phyloP scores from a whole-genome alignment of 306 rosid genomes.

The Cajanus cajan region DNA sequence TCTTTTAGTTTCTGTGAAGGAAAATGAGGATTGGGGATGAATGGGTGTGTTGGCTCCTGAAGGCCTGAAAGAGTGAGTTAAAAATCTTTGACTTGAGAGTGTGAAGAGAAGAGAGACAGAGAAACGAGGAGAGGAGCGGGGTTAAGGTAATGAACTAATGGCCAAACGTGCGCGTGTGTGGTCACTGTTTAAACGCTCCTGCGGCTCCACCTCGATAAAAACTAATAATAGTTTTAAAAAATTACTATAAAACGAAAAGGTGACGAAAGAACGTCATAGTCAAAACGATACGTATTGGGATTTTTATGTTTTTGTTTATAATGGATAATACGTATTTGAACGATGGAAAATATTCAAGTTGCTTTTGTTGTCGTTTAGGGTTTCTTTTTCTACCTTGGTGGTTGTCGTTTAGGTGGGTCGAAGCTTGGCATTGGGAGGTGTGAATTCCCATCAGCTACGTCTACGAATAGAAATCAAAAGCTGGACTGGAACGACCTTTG shows the following conservation, averaged over 20 bases:
- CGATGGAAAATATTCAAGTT: no score
- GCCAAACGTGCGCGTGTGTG: constrained; percentile 24
- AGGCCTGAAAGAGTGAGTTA: constrained; percentile 18
- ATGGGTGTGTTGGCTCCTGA: constrained; percentile 15
- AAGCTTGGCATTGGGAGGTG: not conserved
- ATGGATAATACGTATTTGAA: not conserved
- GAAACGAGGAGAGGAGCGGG: constrained; percentile 27
- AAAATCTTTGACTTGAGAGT: not conserved
- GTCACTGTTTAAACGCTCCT: constrained; percentile 54
- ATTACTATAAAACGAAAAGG: not conserved
- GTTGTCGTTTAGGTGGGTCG: constrained; percentile 10
- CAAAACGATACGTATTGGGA: not conserved
- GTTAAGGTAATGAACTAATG: not conserved
- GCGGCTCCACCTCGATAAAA: constrained; percentile 37
- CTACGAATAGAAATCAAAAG: not conserved
- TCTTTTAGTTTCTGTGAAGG: not conserved
- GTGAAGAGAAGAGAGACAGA: not conserved
- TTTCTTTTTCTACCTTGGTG: not conserved
- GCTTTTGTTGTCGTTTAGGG: constrained; percentile 9
- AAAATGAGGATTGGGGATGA: not conserved
- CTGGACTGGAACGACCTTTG: not conserved
- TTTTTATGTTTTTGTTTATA: not conserved
- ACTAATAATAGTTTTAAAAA: not conserved
- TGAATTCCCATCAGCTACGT: not conserved
- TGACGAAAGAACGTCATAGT: not conserved